Conservation (phyloP, 371 early-diverging fungal genomes). For the Rhizopus microsporus region DNA sequence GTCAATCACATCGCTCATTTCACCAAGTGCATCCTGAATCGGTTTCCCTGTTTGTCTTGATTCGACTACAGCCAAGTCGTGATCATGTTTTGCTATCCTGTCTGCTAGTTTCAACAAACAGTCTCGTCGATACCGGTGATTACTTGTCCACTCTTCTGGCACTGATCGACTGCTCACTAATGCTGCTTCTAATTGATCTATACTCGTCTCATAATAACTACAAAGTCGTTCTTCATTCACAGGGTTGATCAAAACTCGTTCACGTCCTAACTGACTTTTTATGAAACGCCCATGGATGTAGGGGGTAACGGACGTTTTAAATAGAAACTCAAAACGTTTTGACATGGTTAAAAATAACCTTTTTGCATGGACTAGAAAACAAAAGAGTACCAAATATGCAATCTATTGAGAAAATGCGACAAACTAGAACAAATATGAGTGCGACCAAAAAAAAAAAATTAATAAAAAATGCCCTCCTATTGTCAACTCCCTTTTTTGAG, state of each 20-base stretch:
- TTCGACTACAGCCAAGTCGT: constrained; percentile 72
- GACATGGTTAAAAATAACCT: background rate
- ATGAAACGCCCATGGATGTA: constrained; percentile 24
- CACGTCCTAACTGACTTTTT: background rate
- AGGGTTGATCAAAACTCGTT: constrained; percentile 15
- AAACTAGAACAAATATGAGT: too few species aligned
- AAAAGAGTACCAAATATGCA: too few species aligned
- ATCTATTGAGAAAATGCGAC: too few species aligned
- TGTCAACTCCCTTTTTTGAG: background rate
- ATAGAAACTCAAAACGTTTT: constrained; percentile 5
- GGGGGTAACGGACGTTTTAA: constrained; percentile 6
- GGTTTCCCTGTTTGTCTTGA: constrained; percentile 86
- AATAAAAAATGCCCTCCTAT: background rate
- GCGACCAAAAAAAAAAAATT: constrained; percentile 1
- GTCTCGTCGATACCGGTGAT: constrained; percentile 54
- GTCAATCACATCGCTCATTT: constrained; percentile 64
- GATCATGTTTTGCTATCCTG: constrained; percentile 52
- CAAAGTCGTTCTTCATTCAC: constrained; percentile 4
- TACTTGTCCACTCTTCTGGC: constrained; percentile 13
- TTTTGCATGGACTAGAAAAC: too few species aligned
- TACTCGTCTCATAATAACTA: constrained; percentile 12
- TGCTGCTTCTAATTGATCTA: constrained; percentile 22
- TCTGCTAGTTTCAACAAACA: constrained; percentile 67
- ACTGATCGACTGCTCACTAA: constrained; percentile 14
- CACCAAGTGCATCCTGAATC: constrained; percentile 50